Percentiles rank a stretch among this genome's conserved stretches.
Evolutionary conservation across 2,329 filamentous ascomycete genomes (phyloP).

Genomic region (Incumbomyces lentus): DNA sequence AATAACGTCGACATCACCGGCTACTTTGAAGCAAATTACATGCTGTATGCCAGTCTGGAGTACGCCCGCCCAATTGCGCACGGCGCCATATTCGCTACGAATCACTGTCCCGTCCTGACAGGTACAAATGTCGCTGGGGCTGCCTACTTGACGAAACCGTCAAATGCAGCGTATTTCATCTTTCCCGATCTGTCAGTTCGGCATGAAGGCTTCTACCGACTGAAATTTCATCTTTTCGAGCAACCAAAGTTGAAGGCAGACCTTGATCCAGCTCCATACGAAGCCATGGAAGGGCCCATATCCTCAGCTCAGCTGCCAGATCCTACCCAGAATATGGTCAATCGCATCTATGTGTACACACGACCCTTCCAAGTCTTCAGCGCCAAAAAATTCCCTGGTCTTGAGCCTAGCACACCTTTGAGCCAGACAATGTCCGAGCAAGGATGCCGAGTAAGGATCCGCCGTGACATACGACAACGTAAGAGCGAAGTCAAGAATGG

Average conservation of each 20-base stretch:
- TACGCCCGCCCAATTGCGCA: slow-evolving; percentile 74
- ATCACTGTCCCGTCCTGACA: slow-evolving; percentile 73
- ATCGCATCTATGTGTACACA: slow-evolving; percentile 83
- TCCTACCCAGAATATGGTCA: slow-evolving; percentile 48
- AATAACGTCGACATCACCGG: slow-evolving; percentile 70
- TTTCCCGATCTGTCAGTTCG: slow-evolving; percentile 94
- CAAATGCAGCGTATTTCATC: slow-evolving; percentile 78
- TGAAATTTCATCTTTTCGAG: slow-evolving; percentile 89
- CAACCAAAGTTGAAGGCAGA: slow-evolving; percentile 80
- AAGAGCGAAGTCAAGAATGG: slow-evolving; percentile 31
- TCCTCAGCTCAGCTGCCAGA: no score
- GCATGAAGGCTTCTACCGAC: slow-evolving; percentile 84
- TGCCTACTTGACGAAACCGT: slow-evolving; percentile 84
- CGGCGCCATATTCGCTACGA: slow-evolving; percentile 60
- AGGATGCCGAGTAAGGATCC: slow-evolving; percentile 89
- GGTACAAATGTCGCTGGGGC: slow-evolving; percentile 92
- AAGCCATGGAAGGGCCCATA: slow-evolving; percentile 19
- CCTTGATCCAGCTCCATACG: slow-evolving; percentile 48
- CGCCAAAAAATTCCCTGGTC: slow-evolving; percentile 95
- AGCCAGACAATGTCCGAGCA: slow-evolving; percentile 92
- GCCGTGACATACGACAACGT: slow-evolving; percentile 87
- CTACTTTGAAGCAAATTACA: slow-evolving; percentile 92
- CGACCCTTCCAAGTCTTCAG: slow-evolving; percentile 80
- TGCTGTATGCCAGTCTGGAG: slow-evolving; percentile 86
- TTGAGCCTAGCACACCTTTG: slow-evolving; percentile 77